A percentile compares a stretch with the other conserved stretches of the same genome.
Conservation (phyloP, 2,329 filamentous ascomycete species). For the Ambrosiella cleistominuta region DNA sequence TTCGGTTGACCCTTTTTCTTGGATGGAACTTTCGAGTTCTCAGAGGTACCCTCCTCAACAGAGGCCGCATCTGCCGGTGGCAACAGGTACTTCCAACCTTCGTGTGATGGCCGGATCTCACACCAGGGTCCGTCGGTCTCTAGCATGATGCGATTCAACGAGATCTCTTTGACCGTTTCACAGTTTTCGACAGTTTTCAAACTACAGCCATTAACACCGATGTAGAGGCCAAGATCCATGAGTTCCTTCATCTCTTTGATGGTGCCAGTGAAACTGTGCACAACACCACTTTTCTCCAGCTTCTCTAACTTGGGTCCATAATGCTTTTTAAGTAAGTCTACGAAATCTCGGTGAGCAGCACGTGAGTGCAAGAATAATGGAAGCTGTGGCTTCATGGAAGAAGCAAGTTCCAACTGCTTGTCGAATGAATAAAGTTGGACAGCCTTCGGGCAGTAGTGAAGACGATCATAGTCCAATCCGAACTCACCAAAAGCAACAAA, state of each 20-base stretch:
- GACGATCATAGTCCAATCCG: constrained; percentile 85
- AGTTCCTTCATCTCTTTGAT: constrained; percentile 67
- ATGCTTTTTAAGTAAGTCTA: constrained; percentile 44
- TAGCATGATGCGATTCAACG: constrained; percentile 67
- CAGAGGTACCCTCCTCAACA: background rate
- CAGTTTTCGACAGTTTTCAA: constrained; percentile 90
- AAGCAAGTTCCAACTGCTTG: constrained; percentile 62
- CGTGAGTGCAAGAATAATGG: constrained; percentile 87
- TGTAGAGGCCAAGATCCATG: constrained; percentile 63
- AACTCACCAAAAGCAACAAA: constrained; percentile 85
- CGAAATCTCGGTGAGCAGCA: constrained; percentile 73
- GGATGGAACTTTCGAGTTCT: constrained; percentile 6
- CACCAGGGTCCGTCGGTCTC: constrained; percentile 98
- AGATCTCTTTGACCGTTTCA: constrained; percentile 62
- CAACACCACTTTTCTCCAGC: constrained; percentile 61
- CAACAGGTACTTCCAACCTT: constrained; percentile 54
- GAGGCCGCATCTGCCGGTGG: constrained; percentile 14
- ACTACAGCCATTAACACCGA: constrained; percentile 93
- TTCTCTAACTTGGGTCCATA: constrained; percentile 42
- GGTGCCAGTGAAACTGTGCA: constrained; percentile 90
- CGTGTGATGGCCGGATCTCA: constrained; percentile 78
- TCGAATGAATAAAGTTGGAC: constrained; percentile 75
- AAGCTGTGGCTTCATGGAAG: constrained; percentile 49
- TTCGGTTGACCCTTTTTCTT: constrained; percentile 21
- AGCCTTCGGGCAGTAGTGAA: constrained; percentile 63